Evolutionary conservation across 1,284 basidiomycete genomes (phyloP), one percentile per base, ranked within the genome.

Genomic region (Microstroma glucosiphilum): DNA sequence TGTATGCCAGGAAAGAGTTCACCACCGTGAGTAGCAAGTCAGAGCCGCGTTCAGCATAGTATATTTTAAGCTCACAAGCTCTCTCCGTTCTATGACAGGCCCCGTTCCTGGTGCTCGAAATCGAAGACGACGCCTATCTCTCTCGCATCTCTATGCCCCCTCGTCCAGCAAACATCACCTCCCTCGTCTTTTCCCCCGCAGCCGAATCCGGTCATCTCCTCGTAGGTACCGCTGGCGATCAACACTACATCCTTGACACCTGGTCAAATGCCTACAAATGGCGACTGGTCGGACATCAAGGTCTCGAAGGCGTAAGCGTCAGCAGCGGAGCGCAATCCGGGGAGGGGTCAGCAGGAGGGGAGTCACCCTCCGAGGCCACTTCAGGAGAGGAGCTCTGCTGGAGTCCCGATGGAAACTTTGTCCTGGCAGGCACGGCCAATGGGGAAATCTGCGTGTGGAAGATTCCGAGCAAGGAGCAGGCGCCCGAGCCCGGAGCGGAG

Each of bases 141-240:
- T 71, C 70, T 17, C 67, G 69, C 21, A 59, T 75, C 9, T 72
- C 71, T 12, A 72, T 75, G 65, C 76, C 76, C n/a, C 90, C 91
- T 15, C 86, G 91, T n/a, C 85, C 86, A 19, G 91, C 92, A 58
- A 88, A 87, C 72, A 90, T 96, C 83, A 96, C 96, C 1, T 93
- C 91, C 2, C 83, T 96, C 66, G 82, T 87, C 1, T 98, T 98
- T 81, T 92, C 90, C 2, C 87, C 88, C 37, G 25, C 21, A 21
- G 89, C 91, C 74, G 89, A 92, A 73, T 64, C 67, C 17, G 93
- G 92, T 56, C 89, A 90, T 73, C 82, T 99, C 23, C 85, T 99
- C 23, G 87, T 96, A 17, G 94, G 94, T 46, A 97, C 96, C 61
- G 90, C 91, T 0, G 89, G 90, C 1, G 86, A 90, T 73, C 89